Evolutionary conservation across 108 stramenopile genomes (phyloP).

Genomic region (Discostella stelligeroides): DNA sequence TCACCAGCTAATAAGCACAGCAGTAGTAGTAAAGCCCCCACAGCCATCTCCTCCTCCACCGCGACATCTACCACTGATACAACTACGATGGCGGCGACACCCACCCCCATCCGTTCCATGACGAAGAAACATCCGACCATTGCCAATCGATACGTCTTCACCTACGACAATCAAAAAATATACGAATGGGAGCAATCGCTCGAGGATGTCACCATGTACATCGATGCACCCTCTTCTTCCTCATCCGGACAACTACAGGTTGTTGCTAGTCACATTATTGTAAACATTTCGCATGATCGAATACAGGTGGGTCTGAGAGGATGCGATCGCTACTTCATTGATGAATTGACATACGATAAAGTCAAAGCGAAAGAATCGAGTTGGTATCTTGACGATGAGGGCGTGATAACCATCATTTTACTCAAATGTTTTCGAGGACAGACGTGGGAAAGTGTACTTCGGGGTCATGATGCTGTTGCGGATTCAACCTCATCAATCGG

Average conservation of each 20-base stretch:
- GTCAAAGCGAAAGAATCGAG: conserved; percentile 85
- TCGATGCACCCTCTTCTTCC: conserved; percentile 43
- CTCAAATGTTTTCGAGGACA: conserved; percentile 70
- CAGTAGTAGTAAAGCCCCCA: neutral
- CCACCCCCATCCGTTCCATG: conserved; percentile 16
- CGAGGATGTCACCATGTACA: conserved; percentile 89
- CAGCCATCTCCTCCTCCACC: neutral
- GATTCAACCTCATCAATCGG: neutral
- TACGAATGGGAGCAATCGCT: conserved; percentile 98
- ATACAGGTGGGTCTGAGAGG: conserved; percentile 67
- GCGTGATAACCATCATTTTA: conserved; percentile 71
- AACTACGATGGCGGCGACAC: neutral
- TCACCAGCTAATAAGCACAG: neutral
- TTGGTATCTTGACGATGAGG: conserved; percentile 66
- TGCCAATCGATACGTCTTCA: conserved; percentile 67
- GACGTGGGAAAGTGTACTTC: conserved; percentile 61
- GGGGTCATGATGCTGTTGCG: conserved; percentile 31
- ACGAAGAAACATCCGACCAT: conserved; percentile 53
- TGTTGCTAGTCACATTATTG: conserved; percentile 35
- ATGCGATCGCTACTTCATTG: conserved; percentile 75
- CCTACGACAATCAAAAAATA: conserved; percentile 63
- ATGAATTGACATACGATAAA: conserved; percentile 81
- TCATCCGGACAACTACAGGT: neutral
- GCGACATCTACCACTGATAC: conserved; percentile 13
- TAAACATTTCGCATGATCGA: conserved; percentile 54